phyloP scores from a whole-genome alignment of 805 yeast genomes.

The Zygosaccharomyces bailii region DNA sequence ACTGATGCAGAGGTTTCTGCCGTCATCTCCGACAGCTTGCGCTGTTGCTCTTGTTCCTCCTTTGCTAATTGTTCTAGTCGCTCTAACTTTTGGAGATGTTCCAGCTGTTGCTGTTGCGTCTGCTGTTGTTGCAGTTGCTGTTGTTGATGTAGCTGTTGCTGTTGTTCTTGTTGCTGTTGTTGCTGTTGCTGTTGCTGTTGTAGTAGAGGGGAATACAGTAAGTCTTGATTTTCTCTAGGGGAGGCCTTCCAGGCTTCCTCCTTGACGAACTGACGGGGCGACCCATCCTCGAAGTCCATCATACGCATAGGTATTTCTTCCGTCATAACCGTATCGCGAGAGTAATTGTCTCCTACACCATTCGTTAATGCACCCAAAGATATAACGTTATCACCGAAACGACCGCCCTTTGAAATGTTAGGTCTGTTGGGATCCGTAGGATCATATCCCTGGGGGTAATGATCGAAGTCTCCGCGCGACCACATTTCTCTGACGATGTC shows the following conservation, averaged over 20 bases:
- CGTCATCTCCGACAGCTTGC: constrained; percentile 1
- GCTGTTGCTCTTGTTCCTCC: constrained; percentile 5
- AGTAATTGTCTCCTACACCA: constrained; percentile 17
- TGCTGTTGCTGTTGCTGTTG: constrained; percentile 9
- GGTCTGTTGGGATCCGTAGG: constrained; percentile 75
- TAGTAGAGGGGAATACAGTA: constrained; percentile 25
- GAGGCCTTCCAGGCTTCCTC: constrained; percentile 23
- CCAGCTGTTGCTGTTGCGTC: constrained; percentile 1
- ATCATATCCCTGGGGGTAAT: constrained; percentile 65
- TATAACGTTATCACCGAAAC: constrained; percentile 36
- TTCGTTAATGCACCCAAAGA: constrained; percentile 22
- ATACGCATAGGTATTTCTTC: constrained; percentile 41
- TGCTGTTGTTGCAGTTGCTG: neutral
- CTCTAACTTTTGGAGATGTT: constrained; percentile 1
- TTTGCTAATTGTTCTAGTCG: constrained; percentile 4
- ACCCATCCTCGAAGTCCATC: constrained; percentile 27
- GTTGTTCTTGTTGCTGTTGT: constrained; percentile 3
- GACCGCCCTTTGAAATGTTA: constrained; percentile 45
- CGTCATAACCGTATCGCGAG: constrained; percentile 34
- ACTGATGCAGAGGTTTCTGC: constrained; percentile 1
- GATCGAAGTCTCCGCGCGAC: constrained; percentile 60
- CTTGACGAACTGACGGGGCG: constrained; percentile 28
- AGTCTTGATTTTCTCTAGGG: constrained; percentile 30
- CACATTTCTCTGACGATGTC: constrained; percentile 75
- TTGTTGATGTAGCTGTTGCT: neutral